Evolutionary conservation across 768 basidiomycete genomes (phyloP), one percentile per base, ranked within the genome.

Genomic region (Trametes meyenii): DNA sequence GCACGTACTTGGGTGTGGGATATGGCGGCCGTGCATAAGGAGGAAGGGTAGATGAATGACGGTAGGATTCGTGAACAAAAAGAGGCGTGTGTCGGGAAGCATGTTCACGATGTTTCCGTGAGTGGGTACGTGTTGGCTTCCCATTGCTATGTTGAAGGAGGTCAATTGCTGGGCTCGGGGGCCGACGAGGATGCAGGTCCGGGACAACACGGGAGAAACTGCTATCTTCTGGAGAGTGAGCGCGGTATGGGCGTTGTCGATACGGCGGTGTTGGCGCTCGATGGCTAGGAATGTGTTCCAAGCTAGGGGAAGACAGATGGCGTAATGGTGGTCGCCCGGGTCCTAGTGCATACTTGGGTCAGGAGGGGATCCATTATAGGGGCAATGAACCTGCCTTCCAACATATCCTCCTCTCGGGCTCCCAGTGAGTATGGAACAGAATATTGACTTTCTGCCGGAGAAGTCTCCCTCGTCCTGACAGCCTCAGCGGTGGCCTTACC

Each of bases 1-100:
- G 50, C 13, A 40, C 74, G 33, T 72, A 74, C 49, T 80, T 55
- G 78, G 79, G 35, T 68, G 64, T 6, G 79, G 67, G 23, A 83
- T 76, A 64, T 74, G 76, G 50, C 58, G 62, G 62, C 43, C 63
- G 58, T 6, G 55, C 23, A 35, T 62, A 55, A 23, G 55, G 49
- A 21, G 51, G 51, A 40, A 54, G 48, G 14, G 48, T 39, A 13
- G 60, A 55, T n/a, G 53, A 19, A 10, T 51, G 50, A 24, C 46
- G 58, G 45, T 55, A 56, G 26, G 62, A 23, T 26, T 64, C 62
- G 26, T 52, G 58, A 14, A 58, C 43, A 44, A 51, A 64, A 19
- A 60, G 50, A 38, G 52, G 66, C 19, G 54, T 56, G 36, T 50
- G 64, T 13, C 57, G 57, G 40, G 59, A 42, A 62, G 51, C 13